Evolutionary conservation across 768 basidiomycete genomes (phyloP).

Genomic region (Kondoa malvinella): DNA sequence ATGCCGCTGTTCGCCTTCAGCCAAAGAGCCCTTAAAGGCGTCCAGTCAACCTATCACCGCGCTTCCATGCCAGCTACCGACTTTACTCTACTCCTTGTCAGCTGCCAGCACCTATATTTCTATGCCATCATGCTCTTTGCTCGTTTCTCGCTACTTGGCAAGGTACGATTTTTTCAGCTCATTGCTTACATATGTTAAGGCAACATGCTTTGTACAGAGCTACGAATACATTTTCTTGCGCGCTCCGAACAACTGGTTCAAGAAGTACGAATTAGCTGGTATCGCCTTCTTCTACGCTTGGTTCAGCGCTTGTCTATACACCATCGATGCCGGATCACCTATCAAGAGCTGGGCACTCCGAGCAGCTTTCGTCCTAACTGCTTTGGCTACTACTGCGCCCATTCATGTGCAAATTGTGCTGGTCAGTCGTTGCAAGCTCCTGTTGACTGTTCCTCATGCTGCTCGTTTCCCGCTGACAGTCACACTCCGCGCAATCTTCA

Average conservation of each 20-base stretch:
- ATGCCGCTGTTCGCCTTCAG: conserved; percentile 89
- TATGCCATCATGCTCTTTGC: conserved; percentile 76
- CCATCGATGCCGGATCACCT: conserved; percentile 38
- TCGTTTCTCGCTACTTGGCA: conserved; percentile 81
- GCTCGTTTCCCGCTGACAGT: conserved; percentile 58
- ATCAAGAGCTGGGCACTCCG: conserved; percentile 69
- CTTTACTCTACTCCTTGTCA: conserved; percentile 48
- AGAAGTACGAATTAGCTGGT: conserved; percentile 49
- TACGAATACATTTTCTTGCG: conserved; percentile 40
- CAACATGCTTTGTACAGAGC: conserved; percentile 54
- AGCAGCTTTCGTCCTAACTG: conserved; percentile 39
- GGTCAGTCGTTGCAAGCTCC: not conserved
- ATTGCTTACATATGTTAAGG: conserved; percentile 62
- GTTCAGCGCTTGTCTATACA: conserved; percentile 16
- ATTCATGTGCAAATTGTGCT: conserved; percentile 50
- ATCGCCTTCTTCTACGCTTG: conserved; percentile 68
- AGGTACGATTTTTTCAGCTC: conserved; percentile 59
- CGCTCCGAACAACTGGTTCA: conserved; percentile 30
- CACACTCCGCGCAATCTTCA: conserved; percentile 76
- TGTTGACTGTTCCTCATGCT: not conserved
- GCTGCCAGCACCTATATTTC: conserved; percentile 41
- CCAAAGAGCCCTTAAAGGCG: conserved; percentile 58
- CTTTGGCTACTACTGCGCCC: not conserved
- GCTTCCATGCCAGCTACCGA: conserved; percentile 61
- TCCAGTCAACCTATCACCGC: conserved; percentile 90